Conservation (phyloP, 192 early-diverging fungal genomes). For the Rhizoclosmatium globosum region DNA sequence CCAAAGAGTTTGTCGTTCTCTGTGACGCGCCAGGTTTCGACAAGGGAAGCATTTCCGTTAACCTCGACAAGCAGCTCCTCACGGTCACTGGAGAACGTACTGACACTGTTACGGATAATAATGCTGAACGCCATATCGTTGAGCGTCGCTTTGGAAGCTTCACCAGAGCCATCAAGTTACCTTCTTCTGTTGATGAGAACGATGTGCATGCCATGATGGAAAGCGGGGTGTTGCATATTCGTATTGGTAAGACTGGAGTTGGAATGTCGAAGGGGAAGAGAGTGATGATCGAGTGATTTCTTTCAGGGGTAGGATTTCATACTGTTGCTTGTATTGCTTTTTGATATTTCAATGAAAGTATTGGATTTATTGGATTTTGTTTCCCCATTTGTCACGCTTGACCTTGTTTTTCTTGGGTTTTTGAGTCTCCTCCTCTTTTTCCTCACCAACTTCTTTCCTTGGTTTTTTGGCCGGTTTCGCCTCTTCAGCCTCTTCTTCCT, state of each 20-base stretch:
- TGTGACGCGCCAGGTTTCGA: conserved; percentile 4
- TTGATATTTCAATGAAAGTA: not conserved
- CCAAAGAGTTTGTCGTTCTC: not conserved
- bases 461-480: not conserved
- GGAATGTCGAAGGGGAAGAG: not conserved
- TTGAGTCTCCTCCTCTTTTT: not conserved
- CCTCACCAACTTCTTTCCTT: not conserved
- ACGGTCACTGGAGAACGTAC: conserved; percentile 1
- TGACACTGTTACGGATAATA: not conserved
- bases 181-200: not conserved
- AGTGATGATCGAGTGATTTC: not conserved
- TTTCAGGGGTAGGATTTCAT: not conserved
- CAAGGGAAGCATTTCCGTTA: not conserved
- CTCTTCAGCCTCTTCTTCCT: not conserved
- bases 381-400: conserved; percentile 39
- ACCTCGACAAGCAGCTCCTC: not conserved
- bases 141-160: conserved; percentile 8
- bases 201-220: conserved; percentile 5
- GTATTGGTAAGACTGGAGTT: not conserved
- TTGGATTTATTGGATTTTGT: conserved; percentile 13
- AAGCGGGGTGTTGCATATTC: conserved; percentile 10
- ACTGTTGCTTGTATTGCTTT: not conserved
- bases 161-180: not conserved
- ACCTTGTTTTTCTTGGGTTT: conserved; percentile 21
- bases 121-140: not conserved